These are phyloP conservation scores for Rhodomyrtus psidioides DNA, from an alignment of 441 rosid genomes.

Conservation along the genomic window DNA sequence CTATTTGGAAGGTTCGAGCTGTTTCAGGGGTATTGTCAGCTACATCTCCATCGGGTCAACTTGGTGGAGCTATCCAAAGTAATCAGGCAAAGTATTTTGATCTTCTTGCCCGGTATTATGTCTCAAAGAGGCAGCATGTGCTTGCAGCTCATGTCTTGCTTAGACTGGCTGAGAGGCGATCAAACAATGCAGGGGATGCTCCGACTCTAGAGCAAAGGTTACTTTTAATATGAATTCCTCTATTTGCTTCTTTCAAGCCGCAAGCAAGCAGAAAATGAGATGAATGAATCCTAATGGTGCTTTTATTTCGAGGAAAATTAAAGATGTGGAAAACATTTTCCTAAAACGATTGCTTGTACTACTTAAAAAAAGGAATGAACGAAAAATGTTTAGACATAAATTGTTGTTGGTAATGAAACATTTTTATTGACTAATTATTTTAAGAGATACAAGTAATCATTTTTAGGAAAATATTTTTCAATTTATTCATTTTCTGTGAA, in stretches of 20 bases:
- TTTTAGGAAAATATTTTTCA: background rate
- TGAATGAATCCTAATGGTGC: background rate
- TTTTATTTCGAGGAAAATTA: background rate
- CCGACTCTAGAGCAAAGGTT: slow-evolving; percentile 89
- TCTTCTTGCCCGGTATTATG: slow-evolving; percentile 87
- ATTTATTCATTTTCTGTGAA: background rate
- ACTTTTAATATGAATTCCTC: background rate
- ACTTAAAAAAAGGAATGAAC: background rate
- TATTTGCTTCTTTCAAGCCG: background rate
- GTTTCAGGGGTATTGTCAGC: slow-evolving; percentile 37
- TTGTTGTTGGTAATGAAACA: background rate
- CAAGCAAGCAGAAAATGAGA: background rate
- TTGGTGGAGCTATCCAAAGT: slow-evolving; percentile 43
- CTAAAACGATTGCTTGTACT: background rate
- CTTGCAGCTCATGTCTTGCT: slow-evolving; percentile 95
- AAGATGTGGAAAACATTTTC: background rate
- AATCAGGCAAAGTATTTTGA: slow-evolving; percentile 75
- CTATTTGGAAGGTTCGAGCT: slow-evolving; percentile 32
- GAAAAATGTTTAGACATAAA: background rate
- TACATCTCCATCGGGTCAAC: slow-evolving; percentile 42
- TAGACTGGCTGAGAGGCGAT: slow-evolving; percentile 88
- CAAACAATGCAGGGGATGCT: slow-evolving; percentile 46
- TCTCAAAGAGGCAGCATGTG: slow-evolving; percentile 79
- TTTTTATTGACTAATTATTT: background rate
- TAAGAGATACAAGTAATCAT: background rate